Base-by-base conservation (phyloP, 2,329 filamentous ascomycete species). In the Monilinia laxa region DNA sequence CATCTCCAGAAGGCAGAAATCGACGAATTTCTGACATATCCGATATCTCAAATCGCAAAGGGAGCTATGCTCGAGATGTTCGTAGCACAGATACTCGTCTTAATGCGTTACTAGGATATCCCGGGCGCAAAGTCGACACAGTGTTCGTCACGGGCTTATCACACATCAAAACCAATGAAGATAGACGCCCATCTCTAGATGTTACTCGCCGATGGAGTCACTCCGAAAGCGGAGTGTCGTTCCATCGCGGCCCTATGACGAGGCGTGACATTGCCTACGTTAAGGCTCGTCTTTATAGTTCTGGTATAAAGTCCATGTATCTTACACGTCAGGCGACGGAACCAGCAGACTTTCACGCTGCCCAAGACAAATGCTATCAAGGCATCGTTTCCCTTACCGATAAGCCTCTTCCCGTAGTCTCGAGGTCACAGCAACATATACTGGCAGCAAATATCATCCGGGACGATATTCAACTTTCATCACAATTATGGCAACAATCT, bases 261-360 rank as follows among this genome's bases (percentile, higher is more conserved):
- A 87, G 84, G 72, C 85, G 86, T n/a, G 94, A 97, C 72, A 84
- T 96, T 64, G 90, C 90, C 20, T 88, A 92, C n/a, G 83, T 93
- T 2, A 85, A 87, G 67, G 86, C 92, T 0, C 82, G 96, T 11
- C 85, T 97, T 52, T 81, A 96, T 28, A 90, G 89, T 70, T 92
- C 92, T 0, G 93, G 93, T n/a, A 88, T 97, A 74, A 96, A 96
- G 79, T 93, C 94, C 0, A 88, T 88, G 73, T 91, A 95, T 74
- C 91, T 97, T 65, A 83, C 83, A 38, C 84, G 87, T 4, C 85
- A 89, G 57, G 87, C 90, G 4, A 69, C 68, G 20, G 75, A 75
- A 58, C 58, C 68, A n/a, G 68, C 70, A 51, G 71, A 75, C 55
- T 62, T 76, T 4, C 64, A 62, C 31, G 67, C 57, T 16, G 64